phyloP scores from a whole-genome alignment of 176 grass and related monocot species.

The Luzula sylvatica region DNA sequence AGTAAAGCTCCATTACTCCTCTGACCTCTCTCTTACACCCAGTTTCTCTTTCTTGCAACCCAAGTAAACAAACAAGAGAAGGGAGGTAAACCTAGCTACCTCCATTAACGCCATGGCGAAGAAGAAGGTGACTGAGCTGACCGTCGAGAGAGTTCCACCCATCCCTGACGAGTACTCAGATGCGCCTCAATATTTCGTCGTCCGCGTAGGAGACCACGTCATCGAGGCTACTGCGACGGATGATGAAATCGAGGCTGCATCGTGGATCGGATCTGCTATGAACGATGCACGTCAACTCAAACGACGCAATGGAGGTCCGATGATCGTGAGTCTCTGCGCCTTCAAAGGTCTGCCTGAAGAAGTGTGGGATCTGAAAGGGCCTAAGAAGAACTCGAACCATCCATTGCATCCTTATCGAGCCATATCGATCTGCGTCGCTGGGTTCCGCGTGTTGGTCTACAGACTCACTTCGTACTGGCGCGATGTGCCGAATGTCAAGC shows the following conservation, averaged over 20 bases:
- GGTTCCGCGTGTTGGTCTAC: background rate
- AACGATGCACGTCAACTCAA: background rate
- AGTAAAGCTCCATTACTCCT: too few relatives aligned
- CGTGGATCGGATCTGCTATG: background rate
- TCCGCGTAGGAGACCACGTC: background rate
- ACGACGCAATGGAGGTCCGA: background rate
- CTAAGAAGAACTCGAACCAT: background rate
- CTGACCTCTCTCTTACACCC: too few relatives aligned
- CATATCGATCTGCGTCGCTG: background rate
- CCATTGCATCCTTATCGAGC: background rate
- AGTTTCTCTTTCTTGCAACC: background rate
- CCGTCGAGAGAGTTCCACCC: background rate
- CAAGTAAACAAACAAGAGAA: background rate
- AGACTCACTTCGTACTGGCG: background rate
- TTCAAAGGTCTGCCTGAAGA: background rate
- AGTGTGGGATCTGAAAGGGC: background rate
- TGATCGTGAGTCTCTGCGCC: background rate
- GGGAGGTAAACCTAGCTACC: background rate
- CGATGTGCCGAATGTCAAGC: background rate
- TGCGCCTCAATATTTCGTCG: too few relatives aligned
- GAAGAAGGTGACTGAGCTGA: background rate
- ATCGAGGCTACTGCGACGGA: background rate
- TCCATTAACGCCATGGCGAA: background rate
- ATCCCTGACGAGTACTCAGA: too few relatives aligned
- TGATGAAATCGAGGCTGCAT: background rate